Base-by-base conservation (phyloP, 106 monocot genomes). In the Dioscorea alata region DNA sequence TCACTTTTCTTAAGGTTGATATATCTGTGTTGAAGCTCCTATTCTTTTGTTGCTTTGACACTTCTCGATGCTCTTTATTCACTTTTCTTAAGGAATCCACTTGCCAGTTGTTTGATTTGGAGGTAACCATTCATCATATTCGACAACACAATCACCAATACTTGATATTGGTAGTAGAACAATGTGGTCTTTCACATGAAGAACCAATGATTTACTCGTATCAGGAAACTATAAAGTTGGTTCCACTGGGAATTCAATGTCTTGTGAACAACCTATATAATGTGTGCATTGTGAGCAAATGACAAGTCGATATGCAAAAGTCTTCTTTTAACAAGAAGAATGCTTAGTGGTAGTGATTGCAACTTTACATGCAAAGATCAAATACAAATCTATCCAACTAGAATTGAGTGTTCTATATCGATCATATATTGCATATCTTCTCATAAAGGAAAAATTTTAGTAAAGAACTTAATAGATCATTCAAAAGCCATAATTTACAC, bases 1-100 rank as follows among this genome's bases (percentile, higher is more conserved):
- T 76, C 57, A 77, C 81, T 71, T 86, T 79, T 63, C 72, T 81
- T 18, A 63, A 66, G 7, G 69, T 48, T 64, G 78, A 74, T 23
- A 60, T 18, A 52, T 50, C 19, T 23, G 59, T 57, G 60, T 81
- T 72, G 1, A 56, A 15, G 56, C 49, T 80, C 4, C 58, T 13
- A 58, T 73, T 88, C 33, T 86, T 88, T 28, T 80, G 76, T 13
- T 80, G 18, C 56, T 81, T 83, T 16, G 85, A 87, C 62, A 77
- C 49, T 75, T 87, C 67, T 99, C 89, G 20, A 92, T 92, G 51
- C 77, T 87, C 48, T 58, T 85, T 28, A 89, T 92, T 48, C 87
- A n/a, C n/a, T n/a, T n/a, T n/a, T n/a, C 92, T 77, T 93, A 81
- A 49, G 90, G 92, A 33, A 99, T 90, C 97, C 97, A 99, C 60